Evolutionary conservation across 352 stramenopile genomes (phyloP), one percentile per base, ranked within the genome.

Genomic region (Globisporangium yorkense): DNA sequence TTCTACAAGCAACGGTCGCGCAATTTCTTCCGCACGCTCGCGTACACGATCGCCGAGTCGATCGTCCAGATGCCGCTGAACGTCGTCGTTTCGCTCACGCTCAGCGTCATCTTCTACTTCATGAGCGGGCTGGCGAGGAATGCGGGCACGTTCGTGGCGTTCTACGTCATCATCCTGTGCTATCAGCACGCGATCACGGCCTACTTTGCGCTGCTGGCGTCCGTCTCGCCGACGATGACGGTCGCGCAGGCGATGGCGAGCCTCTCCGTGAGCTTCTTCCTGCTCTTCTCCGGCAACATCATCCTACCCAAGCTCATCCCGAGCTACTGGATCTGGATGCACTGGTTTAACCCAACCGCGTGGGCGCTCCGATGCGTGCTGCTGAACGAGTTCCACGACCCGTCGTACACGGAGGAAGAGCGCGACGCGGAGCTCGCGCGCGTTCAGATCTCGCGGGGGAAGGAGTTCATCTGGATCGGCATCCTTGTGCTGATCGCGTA

Each of bases 1-100:
- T 96, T 92, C 66, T 95, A 95, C 74, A 95, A 94, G 63, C 88
- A 96, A 37, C 67, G 72, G 0, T 73, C 85, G 27, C 69, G 74
- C 41, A 95, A 93, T 61, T 96, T 94, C 64, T 96, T 92, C 62
- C 75, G 78, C 1, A 80, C 85, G 29, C 66, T 75, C 3, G 77
- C 80, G 35, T 96, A 94, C 57, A 68, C 82, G 5, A 70, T 94
- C 47, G 84, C 71, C 9, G 51, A 60, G 20, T 49, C 40, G 2
- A 2, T 58, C 9, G 57, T 58, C 2, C 57, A 63, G 27, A 13
- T 63, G 3, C 57, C 57, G 24, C 21, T 65, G 2, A 61, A 60
- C 53, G 5, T 65, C 29, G 18, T 35, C 13, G 59, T 65, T 4
- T 51, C 45, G 16, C 21, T 58, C 21, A 58, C 35, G 1, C 16